These are phyloP conservation scores for Aschersonia sp. DNA, from an alignment of 2,329 filamentous ascomycete species.

Conservation along the genomic window DNA sequence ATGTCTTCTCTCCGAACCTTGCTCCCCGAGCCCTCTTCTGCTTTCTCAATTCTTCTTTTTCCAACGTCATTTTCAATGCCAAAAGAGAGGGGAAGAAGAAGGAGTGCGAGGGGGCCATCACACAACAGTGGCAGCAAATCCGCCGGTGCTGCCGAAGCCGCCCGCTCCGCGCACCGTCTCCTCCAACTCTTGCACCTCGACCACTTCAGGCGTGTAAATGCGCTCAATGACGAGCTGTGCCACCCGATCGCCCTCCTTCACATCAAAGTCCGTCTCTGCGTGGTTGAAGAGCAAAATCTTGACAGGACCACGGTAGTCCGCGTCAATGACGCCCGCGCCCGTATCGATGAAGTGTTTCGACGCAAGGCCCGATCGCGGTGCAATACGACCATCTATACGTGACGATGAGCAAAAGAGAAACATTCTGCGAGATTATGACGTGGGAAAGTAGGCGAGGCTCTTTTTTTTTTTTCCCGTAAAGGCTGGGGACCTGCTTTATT, in stretches of 20 bases:
- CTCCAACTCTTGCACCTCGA: constrained; percentile 78
- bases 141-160: constrained; percentile 80
- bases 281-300: constrained; percentile 95
- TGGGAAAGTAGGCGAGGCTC: constrained; percentile 1
- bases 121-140: constrained; percentile 1
- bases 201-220: constrained; percentile 83
- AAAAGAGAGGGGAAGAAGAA: neutral
- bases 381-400: constrained; percentile 64
- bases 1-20: too few relatives aligned
- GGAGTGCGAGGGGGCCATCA: neutral
- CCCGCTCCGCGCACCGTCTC: constrained; percentile 83
- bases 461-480: neutral
- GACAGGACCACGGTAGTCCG: constrained; percentile 87
- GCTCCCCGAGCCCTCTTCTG: too few relatives aligned
- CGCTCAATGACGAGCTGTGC: constrained; percentile 90
- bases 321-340: constrained; percentile 92
- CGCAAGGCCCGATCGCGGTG: constrained; percentile 80
- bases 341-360: constrained; percentile 93
- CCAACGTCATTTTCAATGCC: neutral
- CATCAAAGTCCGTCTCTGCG: constrained; percentile 61
- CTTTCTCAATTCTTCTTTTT: neutral
- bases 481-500: too few relatives aligned
- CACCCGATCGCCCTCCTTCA: constrained; percentile 78
- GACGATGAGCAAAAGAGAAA: neutral
- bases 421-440: neutral